Conservation (phyloP, 176 grass and related monocot genomes). For the Paspalum vaginatum region DNA sequence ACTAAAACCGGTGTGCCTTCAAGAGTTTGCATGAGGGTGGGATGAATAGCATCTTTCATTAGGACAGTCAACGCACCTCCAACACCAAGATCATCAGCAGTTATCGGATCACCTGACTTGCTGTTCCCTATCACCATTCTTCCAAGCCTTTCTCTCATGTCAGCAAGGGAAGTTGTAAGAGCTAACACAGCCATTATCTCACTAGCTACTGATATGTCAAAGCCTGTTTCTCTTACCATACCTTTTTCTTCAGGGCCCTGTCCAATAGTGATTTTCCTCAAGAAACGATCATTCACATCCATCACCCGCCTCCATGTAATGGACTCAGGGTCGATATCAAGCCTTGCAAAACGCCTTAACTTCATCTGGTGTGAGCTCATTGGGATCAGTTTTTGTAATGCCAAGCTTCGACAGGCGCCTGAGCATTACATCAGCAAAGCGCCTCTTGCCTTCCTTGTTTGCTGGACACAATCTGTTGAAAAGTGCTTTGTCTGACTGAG, state of each 20-base stretch:
- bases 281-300: conserved; percentile 96
- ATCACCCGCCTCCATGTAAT: conserved; percentile 97
- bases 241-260: conserved; percentile 96
- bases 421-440: conserved; percentile 82
- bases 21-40: conserved; percentile 95
- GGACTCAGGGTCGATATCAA: conserved; percentile 86
- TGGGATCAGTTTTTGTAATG: conserved; percentile 79
- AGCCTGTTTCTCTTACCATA: conserved; percentile 94
- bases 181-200: conserved; percentile 99
- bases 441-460: conserved; percentile 95
- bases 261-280: conserved; percentile 91
- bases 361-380: conserved; percentile 96
- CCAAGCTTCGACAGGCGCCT: conserved; percentile 76
- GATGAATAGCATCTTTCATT: conserved; percentile 99
- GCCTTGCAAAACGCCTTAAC: conserved; percentile 78
- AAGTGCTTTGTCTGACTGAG: conserved; percentile 95
- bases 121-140: conserved; percentile 98
- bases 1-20: conserved; percentile 96
- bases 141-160: conserved; percentile 98
- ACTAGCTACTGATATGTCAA: conserved; percentile 97
- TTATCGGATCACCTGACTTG: conserved; percentile 86
- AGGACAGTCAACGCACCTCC: conserved; percentile 95
- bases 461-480: conserved; percentile 90
- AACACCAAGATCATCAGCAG: conserved; percentile 89
- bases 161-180: conserved; percentile 86